Conservation (phyloP, 1,284 basidiomycete genomes). For the Austroboletus olivaceoglutinosus region DNA sequence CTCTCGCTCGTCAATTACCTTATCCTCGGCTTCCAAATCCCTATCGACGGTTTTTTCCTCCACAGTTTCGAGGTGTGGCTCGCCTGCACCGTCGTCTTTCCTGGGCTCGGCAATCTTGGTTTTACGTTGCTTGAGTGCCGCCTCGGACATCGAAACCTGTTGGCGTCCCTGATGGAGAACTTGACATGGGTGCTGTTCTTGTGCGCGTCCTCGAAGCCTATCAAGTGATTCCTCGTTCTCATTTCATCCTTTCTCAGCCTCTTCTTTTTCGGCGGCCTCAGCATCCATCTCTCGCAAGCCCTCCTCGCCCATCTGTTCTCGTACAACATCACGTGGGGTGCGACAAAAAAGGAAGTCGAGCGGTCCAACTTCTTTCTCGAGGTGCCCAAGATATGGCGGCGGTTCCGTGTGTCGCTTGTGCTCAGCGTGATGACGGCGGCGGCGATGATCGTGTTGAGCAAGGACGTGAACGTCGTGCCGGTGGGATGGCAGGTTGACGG, state of each 20-base stretch:
- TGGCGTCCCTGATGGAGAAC: slow-evolving; percentile 57
- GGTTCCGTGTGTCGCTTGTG: slow-evolving; percentile 61
- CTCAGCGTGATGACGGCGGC: slow-evolving; percentile 49
- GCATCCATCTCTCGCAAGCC: slow-evolving; percentile 69
- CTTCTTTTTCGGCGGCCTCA: slow-evolving; percentile 82
- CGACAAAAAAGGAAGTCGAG: slow-evolving; percentile 78
- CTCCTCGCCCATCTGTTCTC: slow-evolving; percentile 78
- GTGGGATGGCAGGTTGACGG: slow-evolving; percentile 57
- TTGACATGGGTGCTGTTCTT: slow-evolving; percentile 77
- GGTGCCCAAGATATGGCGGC: slow-evolving; percentile 67
- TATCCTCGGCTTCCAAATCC: slow-evolving; percentile 62
- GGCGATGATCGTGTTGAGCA: slow-evolving; percentile 55
- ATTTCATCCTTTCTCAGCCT: slow-evolving; percentile 46
- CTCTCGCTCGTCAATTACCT: slow-evolving; percentile 71
- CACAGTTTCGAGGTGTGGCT: slow-evolving; percentile 77
- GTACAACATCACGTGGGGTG: slow-evolving; percentile 84
- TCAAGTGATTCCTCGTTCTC: slow-evolving; percentile 33
- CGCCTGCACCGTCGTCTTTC: slow-evolving; percentile 75
- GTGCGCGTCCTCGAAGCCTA: slow-evolving; percentile 46
- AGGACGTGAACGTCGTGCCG: slow-evolving; percentile 44
- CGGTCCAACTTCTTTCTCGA: slow-evolving; percentile 86
- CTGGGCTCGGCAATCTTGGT: slow-evolving; percentile 67
- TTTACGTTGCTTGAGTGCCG: slow-evolving; percentile 77
- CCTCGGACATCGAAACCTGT: slow-evolving; percentile 55
- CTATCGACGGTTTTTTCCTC: slow-evolving; percentile 67